Evolutionary conservation across 192 early-diverging fungal genomes (phyloP), one percentile per base, ranked within the genome.

Genomic region (Linnemannia elongata): DNA sequence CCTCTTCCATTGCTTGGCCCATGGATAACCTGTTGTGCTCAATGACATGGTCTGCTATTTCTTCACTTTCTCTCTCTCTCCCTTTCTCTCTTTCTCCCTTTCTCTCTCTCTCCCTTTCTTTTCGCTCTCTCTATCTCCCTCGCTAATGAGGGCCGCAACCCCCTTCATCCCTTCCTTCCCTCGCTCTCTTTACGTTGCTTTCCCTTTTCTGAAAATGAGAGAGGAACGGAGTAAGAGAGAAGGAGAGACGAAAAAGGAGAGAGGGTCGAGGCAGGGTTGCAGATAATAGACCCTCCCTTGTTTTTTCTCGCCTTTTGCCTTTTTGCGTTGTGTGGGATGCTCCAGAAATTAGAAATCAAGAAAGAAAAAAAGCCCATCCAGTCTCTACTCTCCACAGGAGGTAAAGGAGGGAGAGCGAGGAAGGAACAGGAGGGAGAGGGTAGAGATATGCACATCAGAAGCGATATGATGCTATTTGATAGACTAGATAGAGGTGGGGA

Each of bases 321-420:
- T n/a, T n/a, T n/a, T n/a, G n/a, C 20, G 17, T 45, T 33, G 27
- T 33, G 30, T 13, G 3, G 3, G 10, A 33, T 66, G 30, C 24
- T 13, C 60, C 33, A 33, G 30, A 9, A 66, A 60, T 30, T 3
- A 60, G 10, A 60, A 27, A 18, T 13, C 3, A 66, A 20, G 20
- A 52, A 22, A 49, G 47, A 12, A 52, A 52, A 52, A 52, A 35
- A 33, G 60, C 60, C 60, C 60, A 33, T 35, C n/a, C 30, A 66
- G 60, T 66, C 60, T 66, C 60, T 66, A 66, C 60, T 66, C 60
- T 66, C 60, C 60, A 66, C 30, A 66, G 60, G 27, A 66, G 60
- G 60, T 10, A 66, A 66, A 3, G 30, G 60, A 9, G n/a, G 10
- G 30, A 66, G 15, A 5, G 20, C n/a, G n/a, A n/a, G n/a, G n/a